Evolutionary conservation across 2,329 filamentous ascomycete species (phyloP), one percentile per base, ranked within the genome.

Genomic region (Trichoderma cornu-damae): DNA sequence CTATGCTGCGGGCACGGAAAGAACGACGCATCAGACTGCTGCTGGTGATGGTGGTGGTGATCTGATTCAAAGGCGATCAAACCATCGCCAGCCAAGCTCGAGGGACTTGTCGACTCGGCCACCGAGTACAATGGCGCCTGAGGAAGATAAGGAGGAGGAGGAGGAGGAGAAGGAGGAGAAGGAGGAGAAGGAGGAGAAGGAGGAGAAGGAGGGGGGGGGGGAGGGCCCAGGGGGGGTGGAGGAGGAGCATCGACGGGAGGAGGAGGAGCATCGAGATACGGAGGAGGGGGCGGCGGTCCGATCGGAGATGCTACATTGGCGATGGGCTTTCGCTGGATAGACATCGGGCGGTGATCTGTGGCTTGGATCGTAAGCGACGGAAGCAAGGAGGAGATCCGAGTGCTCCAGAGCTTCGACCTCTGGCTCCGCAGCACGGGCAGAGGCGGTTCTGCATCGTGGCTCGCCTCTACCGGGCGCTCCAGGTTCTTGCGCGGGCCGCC

Each of bases 361-460:
- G 66, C 61, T 40, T 68, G 66, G 57, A 68, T 53, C 46, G 70
- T 74, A 67, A 76, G 73, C 63, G 70, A 68, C 47, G 72, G 73
- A 46, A 73, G 63, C 40, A 73, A 64, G 18, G 69, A 67, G 40
- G 71, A 73, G 42, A 73, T 59, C 58, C 72, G 71, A 48, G 67
- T 63, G 57, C 67, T 63, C 73, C 72, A 75, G 37, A 65, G 69
- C 54, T 64, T 68, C 30, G 73, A 68, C 62, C 69, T 73, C 62
- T 65, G 68, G 40, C 62, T 48, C 34, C 63, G 63, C 48, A 61
- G 46, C 52, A 60, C 60, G 4, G 60, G 55, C 60, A 60, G 61
- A 61, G 61, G 63, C 56, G 60, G 60, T 59, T 59, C 62, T 60
- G 56, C 60, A 52, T 59, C 54, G 34, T 54, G 26, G 46, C 59